Evolutionary conservation across 1,284 basidiomycete genomes (phyloP).

Genomic region (Rhizoctonia solani): DNA sequence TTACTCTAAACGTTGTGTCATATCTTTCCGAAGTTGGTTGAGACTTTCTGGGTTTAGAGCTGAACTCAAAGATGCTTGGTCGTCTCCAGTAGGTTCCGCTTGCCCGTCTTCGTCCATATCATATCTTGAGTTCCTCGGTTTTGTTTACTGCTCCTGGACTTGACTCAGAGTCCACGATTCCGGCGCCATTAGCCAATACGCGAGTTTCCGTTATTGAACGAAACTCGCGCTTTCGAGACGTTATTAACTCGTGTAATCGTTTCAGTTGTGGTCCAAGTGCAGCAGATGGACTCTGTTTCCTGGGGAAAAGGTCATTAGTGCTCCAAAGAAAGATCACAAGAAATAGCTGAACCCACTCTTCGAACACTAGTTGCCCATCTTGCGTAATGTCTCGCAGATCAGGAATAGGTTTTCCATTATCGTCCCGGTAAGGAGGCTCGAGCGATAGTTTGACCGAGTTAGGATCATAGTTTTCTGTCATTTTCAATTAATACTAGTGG

Average conservation of each 20-base stretch:
- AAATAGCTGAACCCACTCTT: constrained; percentile 22
- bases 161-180: constrained; percentile 1
- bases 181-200: constrained; percentile 21
- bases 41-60: constrained; percentile 23
- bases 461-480: constrained; percentile 3
- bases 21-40: constrained; percentile 22
- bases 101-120: constrained; percentile 6
- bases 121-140: not conserved
- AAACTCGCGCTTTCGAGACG: constrained; percentile 28
- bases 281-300: constrained; percentile 28
- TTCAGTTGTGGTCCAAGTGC: constrained; percentile 26
- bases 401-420: constrained; percentile 29
- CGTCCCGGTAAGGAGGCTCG: constrained; percentile 30
- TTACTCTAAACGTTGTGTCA: constrained; percentile 24
- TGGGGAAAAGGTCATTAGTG: not conserved
- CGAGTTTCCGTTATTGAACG: constrained; percentile 23
- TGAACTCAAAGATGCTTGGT: not conserved
- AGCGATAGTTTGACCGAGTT: constrained; percentile 15
- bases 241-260: constrained; percentile 27
- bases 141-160: not conserved
- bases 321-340: not conserved
- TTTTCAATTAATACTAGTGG: not conserved
- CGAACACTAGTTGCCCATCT: constrained; percentile 21
- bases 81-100: constrained; percentile 2
- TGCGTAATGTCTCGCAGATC: constrained; percentile 26